Percentiles rank a stretch among this genome's conserved stretches.
These are phyloP conservation scores for Pulveroboletus ravenelii DNA, from an alignment of 768 basidiomycete genomes.

Conservation along the genomic window DNA sequence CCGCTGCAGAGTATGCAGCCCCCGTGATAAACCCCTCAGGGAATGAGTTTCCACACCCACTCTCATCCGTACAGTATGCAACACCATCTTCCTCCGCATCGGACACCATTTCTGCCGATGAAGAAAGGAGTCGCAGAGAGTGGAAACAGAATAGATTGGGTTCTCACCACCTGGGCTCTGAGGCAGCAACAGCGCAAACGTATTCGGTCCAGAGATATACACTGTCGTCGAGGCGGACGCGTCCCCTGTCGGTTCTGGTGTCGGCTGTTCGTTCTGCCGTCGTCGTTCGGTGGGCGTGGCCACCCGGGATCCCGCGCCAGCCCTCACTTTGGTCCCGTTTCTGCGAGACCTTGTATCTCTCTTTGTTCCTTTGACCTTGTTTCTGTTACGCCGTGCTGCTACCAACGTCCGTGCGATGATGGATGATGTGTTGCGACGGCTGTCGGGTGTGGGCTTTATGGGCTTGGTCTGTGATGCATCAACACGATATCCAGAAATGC, in stretches of 20 bases:
- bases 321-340: not conserved
- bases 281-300: constrained; percentile 15
- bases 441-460: not conserved
- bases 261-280: constrained; percentile 30
- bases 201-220: constrained; percentile 24
- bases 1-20: constrained; percentile 29
- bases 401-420: not conserved
- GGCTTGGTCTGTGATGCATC: not conserved
- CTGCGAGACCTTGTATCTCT: not conserved
- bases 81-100: constrained; percentile 36
- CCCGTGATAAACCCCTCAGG: constrained; percentile 37
- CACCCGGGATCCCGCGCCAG: not conserved
- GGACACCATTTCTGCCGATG: constrained; percentile 33
- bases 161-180: constrained; percentile 29
- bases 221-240: constrained; percentile 34
- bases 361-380: not conserved
- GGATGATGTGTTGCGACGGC: constrained; percentile 4
- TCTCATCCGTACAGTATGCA: constrained; percentile 34
- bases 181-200: constrained; percentile 37
- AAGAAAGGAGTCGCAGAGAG: not conserved
- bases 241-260: constrained; percentile 37
- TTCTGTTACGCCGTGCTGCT: not conserved
- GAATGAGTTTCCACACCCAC: constrained; percentile 28
- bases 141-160: not conserved
- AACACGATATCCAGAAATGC: constrained; percentile 6